These are phyloP conservation scores for Ogataea wickerhamii DNA, from an alignment of 805 yeast species.

Conservation along the genomic window DNA sequence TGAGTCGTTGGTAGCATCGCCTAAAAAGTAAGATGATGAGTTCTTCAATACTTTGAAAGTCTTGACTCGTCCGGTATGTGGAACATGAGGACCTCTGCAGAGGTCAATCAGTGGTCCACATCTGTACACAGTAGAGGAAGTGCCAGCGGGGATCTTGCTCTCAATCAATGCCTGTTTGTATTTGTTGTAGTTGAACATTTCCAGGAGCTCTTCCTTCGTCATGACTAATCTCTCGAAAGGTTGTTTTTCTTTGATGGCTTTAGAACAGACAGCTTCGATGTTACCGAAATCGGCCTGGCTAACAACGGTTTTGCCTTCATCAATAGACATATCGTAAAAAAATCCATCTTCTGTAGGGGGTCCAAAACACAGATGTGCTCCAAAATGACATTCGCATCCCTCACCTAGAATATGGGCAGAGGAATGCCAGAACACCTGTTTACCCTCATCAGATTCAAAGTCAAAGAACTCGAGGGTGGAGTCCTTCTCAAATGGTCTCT, in stretches of 20 bases:
- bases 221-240: conserved; percentile 89
- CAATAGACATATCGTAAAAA: conserved; percentile 92
- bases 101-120: conserved; percentile 97
- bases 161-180: conserved; percentile 85
- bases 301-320: conserved; percentile 69
- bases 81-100: conserved; percentile 97
- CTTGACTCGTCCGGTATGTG: conserved; percentile 95
- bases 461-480: conserved; percentile 76
- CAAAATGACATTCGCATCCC: conserved; percentile 94
- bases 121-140: conserved; percentile 93
- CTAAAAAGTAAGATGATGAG: conserved; percentile 93
- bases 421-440: conserved; percentile 97
- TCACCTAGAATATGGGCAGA: conserved; percentile 98
- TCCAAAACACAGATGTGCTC: conserved; percentile 89
- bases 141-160: conserved; percentile 92
- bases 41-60: conserved; percentile 91
- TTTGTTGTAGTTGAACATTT: conserved; percentile 94
- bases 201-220: conserved; percentile 84
- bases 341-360: conserved; percentile 98
- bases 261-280: conserved; percentile 82
- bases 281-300: conserved; percentile 78
- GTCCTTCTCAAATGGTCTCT: conserved; percentile 82
- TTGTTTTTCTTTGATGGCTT: conserved; percentile 92
- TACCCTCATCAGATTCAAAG: conserved; percentile 92
- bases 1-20: conserved; percentile 89